Base-by-base conservation (phyloP, 441 rosid species). In the Brassica balearica region DNA sequence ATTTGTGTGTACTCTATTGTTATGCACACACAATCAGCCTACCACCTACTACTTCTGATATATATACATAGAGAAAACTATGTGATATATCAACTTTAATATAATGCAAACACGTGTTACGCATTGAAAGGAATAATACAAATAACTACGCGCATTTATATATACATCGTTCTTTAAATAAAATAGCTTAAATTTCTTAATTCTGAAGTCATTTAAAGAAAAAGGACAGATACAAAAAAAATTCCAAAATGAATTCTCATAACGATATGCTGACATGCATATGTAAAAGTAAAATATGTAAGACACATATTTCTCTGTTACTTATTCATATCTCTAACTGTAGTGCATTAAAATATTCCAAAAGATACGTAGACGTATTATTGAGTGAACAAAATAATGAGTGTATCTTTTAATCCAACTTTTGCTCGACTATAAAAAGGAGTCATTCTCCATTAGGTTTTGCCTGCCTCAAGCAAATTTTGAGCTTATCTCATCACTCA, bases 381-480 rank as follows among this genome's bases (percentile, higher is more conserved):
- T 75, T 80, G 73, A 75, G 83, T 80, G 77, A 75, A 74, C 75
- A 80, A 80, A 80, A 75, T 80, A 80, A 80, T 69, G 75, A 74
- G 41, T 58, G 48, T 75, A 75, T 75, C 73, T 75, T 65, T 69
- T 17, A 43, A 58, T 70, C 72, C 9, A 58, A 68, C 77, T 75
- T 77, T 74, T 81, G 15, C 22, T 20, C 75, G 77, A 5, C 87
- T 88, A 91, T 91, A 91, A 83, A 82, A 84, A 83, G 81, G 82
- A 65, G 80, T 75, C 81, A 58, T 71, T 68, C 77, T 76, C 78
- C 74, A 71, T 68, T 36, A 55, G 68, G 74, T 32, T 48, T 69
- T 78, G 77, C 79, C 78, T 77, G 61, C 83, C 84, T 75, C 66
- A 81, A 76, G 32, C 77, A 71, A 71, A 55, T 17, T 25, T 25